Base-by-base conservation (phyloP, 352 stramenopile genomes). In the Peronosclerospora sorghi region DNA sequence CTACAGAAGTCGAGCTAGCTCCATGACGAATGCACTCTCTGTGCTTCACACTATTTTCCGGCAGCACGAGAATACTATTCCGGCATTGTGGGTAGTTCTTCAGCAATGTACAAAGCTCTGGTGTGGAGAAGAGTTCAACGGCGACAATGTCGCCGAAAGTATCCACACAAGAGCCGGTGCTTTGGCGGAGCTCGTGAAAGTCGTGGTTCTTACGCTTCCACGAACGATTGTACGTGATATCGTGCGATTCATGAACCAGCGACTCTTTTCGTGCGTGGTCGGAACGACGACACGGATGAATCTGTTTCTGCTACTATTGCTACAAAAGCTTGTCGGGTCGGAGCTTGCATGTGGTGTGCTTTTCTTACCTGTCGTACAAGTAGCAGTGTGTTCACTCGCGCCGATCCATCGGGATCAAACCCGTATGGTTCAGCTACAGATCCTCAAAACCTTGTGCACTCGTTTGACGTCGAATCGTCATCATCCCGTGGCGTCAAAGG, bases 21-120 rank as follows among this genome's bases (percentile, higher is more conserved):
- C 47, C 20, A 48, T 45, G 13, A 61, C 27, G 34, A 65, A 43
- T 41, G 53, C 56, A 19, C 46, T 63, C 8, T 41, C 40, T 2
- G 40, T 78, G 37, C 26, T 81, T 17, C 60, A 76, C 10, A 57
- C 41, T 2, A 59, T 82, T 10, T 52, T 48, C 32, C 42, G 44
- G 34, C 29, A 45, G n/a, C 46, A 34, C 13, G 35, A 32, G 2
- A 50, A 48, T 36, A 27, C 24, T 21, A 43, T 53, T 36, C 35
- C 37, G 7, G 41, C 48, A 21, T 21, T 68, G 14, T 86, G 72
- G 74, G 41, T 56, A 21, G 44, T 82, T 30, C 23, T 87, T 17
- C 55, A 73, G 21, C 60, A 75, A 27, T 87, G 74, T 29, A 83
- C 72, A 1, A 68, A 54, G 27, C 48, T 68, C 19, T 85, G 72